Percentiles rank a stretch among this genome's conserved stretches.
These are phyloP conservation scores for Colletotrichum lindemuthianum DNA, from an alignment of 2,329 filamentous ascomycete genomes.

Conservation along the genomic window DNA sequence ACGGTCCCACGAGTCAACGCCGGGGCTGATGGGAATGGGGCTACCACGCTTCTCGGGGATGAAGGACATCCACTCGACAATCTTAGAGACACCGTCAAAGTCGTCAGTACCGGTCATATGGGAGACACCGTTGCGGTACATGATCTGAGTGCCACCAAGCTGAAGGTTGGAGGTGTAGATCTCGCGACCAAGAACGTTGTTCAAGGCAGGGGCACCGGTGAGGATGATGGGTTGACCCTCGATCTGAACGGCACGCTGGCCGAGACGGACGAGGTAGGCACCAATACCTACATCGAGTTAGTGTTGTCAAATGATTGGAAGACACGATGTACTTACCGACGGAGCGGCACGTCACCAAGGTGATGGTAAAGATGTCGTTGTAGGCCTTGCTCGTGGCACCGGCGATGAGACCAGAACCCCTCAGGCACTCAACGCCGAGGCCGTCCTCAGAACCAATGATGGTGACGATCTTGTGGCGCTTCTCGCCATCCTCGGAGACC, in stretches of 20 bases:
- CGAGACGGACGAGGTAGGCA: slow-evolving; percentile 97
- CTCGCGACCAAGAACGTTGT: slow-evolving; percentile 97
- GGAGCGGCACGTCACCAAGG: slow-evolving; percentile 95
- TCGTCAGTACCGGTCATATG: slow-evolving; percentile 99
- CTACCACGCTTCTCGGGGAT: slow-evolving; percentile 95
- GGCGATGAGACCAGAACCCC: slow-evolving; percentile 96
- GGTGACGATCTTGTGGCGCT: slow-evolving; percentile 92
- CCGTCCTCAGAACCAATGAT: slow-evolving; percentile 94
- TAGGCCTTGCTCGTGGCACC: slow-evolving; percentile 97
- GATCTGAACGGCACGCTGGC: slow-evolving; percentile 98
- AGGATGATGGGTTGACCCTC: slow-evolving; percentile 99
- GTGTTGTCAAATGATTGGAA: slow-evolving; percentile 29
- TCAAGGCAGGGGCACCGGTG: slow-evolving; percentile 95
- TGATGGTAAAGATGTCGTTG: slow-evolving; percentile 98
- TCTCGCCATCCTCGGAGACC: slow-evolving; percentile 86
- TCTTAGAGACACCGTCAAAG: slow-evolving; percentile 97
- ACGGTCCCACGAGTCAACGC: slow-evolving; percentile 89
- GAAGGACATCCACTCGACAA: slow-evolving; percentile 97
- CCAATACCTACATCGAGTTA: slow-evolving; percentile 76
- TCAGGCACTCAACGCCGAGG: slow-evolving; percentile 95
- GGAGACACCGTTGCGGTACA: slow-evolving; percentile 99
- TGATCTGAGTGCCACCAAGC: slow-evolving; percentile 99
- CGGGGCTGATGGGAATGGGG: slow-evolving; percentile 91
- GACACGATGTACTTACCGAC: slow-evolving; percentile 71
- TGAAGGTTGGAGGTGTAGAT: slow-evolving; percentile 99